Evolutionary conservation across 371 early-diverging fungal genomes (phyloP).

Genomic region (Smittium culicis): DNA sequence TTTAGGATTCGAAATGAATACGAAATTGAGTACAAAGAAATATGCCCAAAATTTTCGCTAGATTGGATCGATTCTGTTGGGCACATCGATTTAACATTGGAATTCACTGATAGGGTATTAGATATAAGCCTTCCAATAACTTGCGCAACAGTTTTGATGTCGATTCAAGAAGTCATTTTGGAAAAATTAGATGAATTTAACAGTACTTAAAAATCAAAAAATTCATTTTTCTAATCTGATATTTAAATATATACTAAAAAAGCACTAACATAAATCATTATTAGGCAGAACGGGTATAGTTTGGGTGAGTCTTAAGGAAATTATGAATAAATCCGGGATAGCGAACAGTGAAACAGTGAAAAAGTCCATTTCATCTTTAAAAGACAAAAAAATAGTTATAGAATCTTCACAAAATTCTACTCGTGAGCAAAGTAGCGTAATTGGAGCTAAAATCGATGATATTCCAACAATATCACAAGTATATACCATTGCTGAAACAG

Average conservation of each 20-base stretch:
- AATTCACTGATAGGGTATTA: conserved; percentile 34
- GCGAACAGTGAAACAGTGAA: conserved; percentile 14
- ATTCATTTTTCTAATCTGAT: too few species aligned
- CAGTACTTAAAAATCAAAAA: too few species aligned
- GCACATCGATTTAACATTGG: conserved; percentile 31
- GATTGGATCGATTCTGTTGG: conserved; percentile 35
- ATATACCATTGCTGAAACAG: not conserved
- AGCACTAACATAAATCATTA: too few species aligned
- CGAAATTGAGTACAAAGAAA: conserved; percentile 20
- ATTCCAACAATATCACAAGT: not conserved
- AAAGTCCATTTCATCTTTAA: not conserved
- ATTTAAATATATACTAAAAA: too few species aligned
- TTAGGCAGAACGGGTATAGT: too few species aligned
- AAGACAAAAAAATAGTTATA: conserved; percentile 2
- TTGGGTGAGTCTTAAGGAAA: conserved; percentile 13
- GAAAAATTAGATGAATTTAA: conserved; percentile 20
- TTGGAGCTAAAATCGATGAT: too few species aligned
- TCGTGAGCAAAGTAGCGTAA: not conserved
- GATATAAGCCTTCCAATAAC: conserved; percentile 30
- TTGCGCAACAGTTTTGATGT: conserved; percentile 37
- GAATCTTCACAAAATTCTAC: conserved; percentile 12
- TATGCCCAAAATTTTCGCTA: conserved; percentile 36
- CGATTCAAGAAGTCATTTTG: conserved; percentile 13
- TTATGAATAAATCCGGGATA: conserved; percentile 23
- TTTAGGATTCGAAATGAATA: conserved; percentile 12